A percentile compares a stretch with the other conserved stretches of the same genome.
Evolutionary conservation across 2,329 filamentous ascomycete species (phyloP).

Genomic region (Diaporthe destruens): DNA sequence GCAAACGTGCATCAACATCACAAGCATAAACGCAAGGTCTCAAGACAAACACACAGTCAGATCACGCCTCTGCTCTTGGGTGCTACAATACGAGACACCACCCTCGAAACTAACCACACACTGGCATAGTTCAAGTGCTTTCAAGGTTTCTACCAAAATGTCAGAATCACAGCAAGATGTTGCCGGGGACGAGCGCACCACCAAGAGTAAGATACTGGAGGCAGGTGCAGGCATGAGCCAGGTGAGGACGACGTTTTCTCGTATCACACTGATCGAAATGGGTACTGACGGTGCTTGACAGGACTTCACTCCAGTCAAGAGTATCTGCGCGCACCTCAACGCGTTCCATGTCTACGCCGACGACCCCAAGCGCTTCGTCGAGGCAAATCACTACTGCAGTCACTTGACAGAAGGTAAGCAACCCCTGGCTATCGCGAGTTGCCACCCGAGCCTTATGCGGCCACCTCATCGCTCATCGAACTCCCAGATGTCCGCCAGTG

Average conservation of each 20-base stretch:
- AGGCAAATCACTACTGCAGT: constrained; percentile 87
- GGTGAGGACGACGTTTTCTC: constrained; percentile 48
- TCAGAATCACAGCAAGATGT: constrained; percentile 16
- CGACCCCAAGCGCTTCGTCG: constrained; percentile 76
- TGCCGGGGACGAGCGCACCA: constrained; percentile 63
- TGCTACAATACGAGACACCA: background rate
- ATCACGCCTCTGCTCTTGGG: too few species aligned
- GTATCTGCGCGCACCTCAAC: constrained; percentile 85
- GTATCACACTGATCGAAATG: too few species aligned
- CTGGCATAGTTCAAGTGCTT: background rate
- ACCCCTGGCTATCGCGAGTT: too few species aligned
- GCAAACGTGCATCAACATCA: background rate
- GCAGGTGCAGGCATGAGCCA: constrained; percentile 72
- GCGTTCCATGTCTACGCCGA: constrained; percentile 88
- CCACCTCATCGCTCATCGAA: background rate
- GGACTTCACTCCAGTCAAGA: constrained; percentile 78
- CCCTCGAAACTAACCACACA: constrained; percentile 41
- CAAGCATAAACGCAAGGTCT: background rate
- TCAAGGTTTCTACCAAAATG: background rate
- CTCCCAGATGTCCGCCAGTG: constrained; percentile 82
- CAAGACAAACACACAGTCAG: background rate
- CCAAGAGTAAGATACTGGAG: constrained; percentile 70
- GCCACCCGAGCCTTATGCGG: too few species aligned
- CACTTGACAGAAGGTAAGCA: constrained; percentile 73
- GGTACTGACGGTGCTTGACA: constrained; percentile 47